A percentile compares a stretch with the other conserved stretches of the same genome.
Evolutionary conservation across 2,329 filamentous ascomycete genomes (phyloP).

Genomic region (Colletotrichum gloeosporioides): DNA sequence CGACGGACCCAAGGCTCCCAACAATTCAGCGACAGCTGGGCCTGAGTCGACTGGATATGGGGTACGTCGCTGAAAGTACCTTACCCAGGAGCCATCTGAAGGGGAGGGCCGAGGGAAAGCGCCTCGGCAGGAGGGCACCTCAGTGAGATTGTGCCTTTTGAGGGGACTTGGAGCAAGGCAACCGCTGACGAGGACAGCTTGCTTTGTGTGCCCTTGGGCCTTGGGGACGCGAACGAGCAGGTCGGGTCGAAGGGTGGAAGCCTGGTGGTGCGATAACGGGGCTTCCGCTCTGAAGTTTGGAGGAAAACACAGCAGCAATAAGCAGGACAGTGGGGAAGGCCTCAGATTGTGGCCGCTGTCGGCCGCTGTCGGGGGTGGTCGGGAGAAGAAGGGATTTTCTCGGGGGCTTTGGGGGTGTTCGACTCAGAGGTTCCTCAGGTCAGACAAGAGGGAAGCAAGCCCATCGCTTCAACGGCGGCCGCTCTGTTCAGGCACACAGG

Average conservation of each 20-base stretch:
- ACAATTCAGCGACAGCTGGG: background rate
- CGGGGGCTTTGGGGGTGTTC: background rate
- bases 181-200: background rate
- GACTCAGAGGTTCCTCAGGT: background rate
- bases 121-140: background rate
- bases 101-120: background rate
- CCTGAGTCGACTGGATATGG: background rate
- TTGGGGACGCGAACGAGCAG: background rate
- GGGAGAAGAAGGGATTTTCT: background rate
- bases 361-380: background rate
- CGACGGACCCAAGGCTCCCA: background rate
- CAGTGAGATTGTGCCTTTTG: background rate
- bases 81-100: background rate
- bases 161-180: background rate
- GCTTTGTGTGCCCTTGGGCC: background rate
- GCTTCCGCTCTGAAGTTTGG: background rate
- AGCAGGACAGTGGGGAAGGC: slow-evolving; percentile 2
- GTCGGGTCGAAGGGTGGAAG: background rate
- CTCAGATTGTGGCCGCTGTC: slow-evolving; percentile 11
- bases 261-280: slow-evolving; percentile 17
- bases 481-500: slow-evolving; percentile 1
- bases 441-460: background rate
- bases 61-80: background rate
- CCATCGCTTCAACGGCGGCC: background rate
- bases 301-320: background rate